A percentile compares a stretch with the other conserved stretches of the same genome.
phyloP scores from a whole-genome alignment of 805 yeast species.

The Ogataea parapolymorpha region DNA sequence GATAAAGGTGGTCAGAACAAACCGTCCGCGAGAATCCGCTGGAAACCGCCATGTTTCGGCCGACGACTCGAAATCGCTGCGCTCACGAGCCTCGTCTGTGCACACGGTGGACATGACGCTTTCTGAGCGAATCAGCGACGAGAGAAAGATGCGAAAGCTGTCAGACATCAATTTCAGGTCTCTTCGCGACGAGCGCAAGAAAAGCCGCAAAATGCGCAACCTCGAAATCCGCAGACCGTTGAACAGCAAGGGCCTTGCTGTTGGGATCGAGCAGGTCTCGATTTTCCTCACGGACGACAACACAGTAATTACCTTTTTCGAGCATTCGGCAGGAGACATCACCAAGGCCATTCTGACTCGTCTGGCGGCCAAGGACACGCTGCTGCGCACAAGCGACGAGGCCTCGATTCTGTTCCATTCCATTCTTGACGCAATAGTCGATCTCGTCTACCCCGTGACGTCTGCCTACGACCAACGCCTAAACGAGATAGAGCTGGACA shows the following conservation, averaged over 20 bases:
- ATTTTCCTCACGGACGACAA: slow-evolving; percentile 43
- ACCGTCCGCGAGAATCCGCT: slow-evolving; percentile 7
- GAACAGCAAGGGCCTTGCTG: slow-evolving; percentile 39
- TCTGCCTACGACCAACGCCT: slow-evolving; percentile 48
- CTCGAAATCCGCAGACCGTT: slow-evolving; percentile 45
- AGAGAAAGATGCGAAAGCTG: slow-evolving; percentile 31
- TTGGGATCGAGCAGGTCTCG: slow-evolving; percentile 56
- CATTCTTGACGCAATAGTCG: slow-evolving; percentile 52
- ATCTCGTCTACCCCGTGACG: slow-evolving; percentile 49
- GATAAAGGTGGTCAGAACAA: slow-evolving; percentile 40
- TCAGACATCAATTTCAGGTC: slow-evolving; percentile 32
- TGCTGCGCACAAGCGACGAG: slow-evolving; percentile 49
- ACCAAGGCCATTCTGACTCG: slow-evolving; percentile 50
- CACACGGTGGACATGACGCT: slow-evolving; percentile 12
- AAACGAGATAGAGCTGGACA: slow-evolving; percentile 49
- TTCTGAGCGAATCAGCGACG: slow-evolving; percentile 21
- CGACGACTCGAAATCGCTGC: slow-evolving; percentile 1
- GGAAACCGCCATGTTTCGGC: background rate
- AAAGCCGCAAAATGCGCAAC: slow-evolving; percentile 24
- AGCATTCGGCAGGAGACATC: slow-evolving; percentile 51
- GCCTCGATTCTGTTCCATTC: slow-evolving; percentile 52
- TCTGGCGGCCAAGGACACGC: slow-evolving; percentile 42
- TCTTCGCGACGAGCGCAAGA: slow-evolving; percentile 5
- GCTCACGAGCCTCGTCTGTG: slow-evolving; percentile 8
- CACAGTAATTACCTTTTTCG: slow-evolving; percentile 55